phyloP scores from a whole-genome alignment of 2,329 filamentous ascomycete species.

The Talaromyces atroroseus region DNA sequence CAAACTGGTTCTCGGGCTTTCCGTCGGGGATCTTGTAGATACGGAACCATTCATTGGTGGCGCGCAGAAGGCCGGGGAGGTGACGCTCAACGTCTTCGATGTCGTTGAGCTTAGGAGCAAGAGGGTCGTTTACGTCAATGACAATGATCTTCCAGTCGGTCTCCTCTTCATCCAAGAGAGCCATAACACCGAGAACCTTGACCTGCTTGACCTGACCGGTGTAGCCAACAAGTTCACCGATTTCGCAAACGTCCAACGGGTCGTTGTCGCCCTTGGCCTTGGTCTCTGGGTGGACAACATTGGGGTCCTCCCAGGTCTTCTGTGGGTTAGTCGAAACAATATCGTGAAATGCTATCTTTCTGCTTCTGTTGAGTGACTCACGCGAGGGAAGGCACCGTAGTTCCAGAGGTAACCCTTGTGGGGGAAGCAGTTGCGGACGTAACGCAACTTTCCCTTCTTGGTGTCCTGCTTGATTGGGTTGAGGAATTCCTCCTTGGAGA shows the following conservation, averaged over 20 bases:
- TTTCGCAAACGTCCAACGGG: conserved; percentile 98
- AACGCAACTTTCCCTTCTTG: conserved; percentile 99
- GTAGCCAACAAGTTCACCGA: conserved; percentile 95
- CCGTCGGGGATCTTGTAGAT: conserved; percentile 99
- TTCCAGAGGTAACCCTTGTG: conserved; percentile 99
- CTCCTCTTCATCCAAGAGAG: conserved; percentile 97
- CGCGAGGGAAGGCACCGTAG: conserved; percentile 98
- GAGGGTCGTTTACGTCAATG: conserved; percentile 95
- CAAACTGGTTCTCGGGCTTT: conserved; percentile 99
- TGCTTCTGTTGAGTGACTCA: conserved; percentile 41
- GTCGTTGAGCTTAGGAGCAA: conserved; percentile 94
- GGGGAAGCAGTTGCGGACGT: conserved; percentile 99
- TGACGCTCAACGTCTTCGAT: conserved; percentile 98
- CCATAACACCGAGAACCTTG: conserved; percentile 99
- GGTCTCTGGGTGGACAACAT: conserved; percentile 92
- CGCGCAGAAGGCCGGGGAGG: conserved; percentile 90
- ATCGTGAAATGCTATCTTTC: neutral
- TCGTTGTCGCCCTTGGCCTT: conserved; percentile 99
- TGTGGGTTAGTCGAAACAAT: conserved; percentile 31
- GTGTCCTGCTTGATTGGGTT: conserved; percentile 99
- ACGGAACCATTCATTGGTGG: conserved; percentile 99
- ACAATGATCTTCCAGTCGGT: conserved; percentile 99
- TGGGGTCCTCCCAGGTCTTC: conserved; percentile 97
- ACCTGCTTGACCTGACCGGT: conserved; percentile 98
- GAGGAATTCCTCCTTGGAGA: conserved; percentile 96